Evolutionary conservation across 2,329 filamentous ascomycete genomes (phyloP).

Genomic region (Elsinoe perseae): DNA sequence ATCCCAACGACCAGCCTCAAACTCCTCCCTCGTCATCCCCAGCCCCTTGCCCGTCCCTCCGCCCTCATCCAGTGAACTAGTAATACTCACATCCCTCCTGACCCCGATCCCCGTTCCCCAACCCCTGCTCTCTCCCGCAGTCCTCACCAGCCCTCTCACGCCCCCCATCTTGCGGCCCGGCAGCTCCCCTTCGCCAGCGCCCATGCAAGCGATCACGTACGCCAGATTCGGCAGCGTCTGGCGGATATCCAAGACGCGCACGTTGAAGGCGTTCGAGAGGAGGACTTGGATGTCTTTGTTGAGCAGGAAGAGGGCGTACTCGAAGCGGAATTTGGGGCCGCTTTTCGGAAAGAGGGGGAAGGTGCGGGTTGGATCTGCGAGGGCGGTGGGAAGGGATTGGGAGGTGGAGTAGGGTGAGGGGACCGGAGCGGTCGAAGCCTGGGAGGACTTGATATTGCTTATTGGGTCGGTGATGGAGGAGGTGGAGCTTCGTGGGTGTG

Average conservation of each 20-base stretch:
- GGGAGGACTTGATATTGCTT: slow-evolving; percentile 20
- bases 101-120: slow-evolving; percentile 19
- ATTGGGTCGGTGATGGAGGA: slow-evolving; percentile 72
- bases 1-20: neutral
- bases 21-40: slow-evolving; percentile 6
- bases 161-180: slow-evolving; percentile 50
- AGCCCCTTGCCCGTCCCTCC: neutral
- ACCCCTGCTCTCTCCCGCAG: slow-evolving; percentile 17
- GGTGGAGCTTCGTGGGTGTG: slow-evolving; percentile 64
- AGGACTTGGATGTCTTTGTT: slow-evolving; percentile 87
- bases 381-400: neutral
- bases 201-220: slow-evolving; percentile 83
- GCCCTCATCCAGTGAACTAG: neutral
- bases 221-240: slow-evolving; percentile 91
- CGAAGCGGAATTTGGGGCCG: slow-evolving; percentile 74
- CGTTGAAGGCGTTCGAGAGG: slow-evolving; percentile 53
- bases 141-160: slow-evolving; percentile 39
- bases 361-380: slow-evolving; percentile 28
- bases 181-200: slow-evolving; percentile 62
- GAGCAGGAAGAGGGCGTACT: slow-evolving; percentile 92
- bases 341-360: slow-evolving; percentile 74
- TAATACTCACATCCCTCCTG: neutral
- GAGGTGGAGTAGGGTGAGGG: slow-evolving; percentile 15
- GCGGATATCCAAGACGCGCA: slow-evolving; percentile 79
- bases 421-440: slow-evolving; percentile 31